Evolutionary conservation across 1,284 basidiomycete genomes (phyloP), one percentile per base, ranked within the genome.

Genomic region (Trametes hirsuta): DNA sequence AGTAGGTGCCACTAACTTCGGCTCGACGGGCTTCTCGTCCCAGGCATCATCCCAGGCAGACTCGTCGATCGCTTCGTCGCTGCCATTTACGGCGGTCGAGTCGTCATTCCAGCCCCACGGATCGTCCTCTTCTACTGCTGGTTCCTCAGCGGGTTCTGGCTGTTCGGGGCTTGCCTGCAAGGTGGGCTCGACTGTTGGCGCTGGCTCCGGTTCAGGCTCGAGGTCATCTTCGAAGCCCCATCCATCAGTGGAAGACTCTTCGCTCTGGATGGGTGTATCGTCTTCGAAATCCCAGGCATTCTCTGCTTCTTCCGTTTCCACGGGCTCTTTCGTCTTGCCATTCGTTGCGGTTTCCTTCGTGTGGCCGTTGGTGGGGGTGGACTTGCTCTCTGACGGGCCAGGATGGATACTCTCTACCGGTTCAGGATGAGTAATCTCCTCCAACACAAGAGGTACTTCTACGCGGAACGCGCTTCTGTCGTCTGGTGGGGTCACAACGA

Each of bases 51-150:
- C 86, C 81, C 78, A 79, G 15, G 73, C 67, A 3, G 70, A 71
- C 30, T 75, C 75, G 50, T 80, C 77, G 24, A 50, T 47, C 22
- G 46, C 37, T 36, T 66, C 66, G n/a, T 56, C 64, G 25, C 70
- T 71, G 40, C 74, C 72, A 30, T 47, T 58, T 24, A 54, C 52
- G 56, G 55, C 70, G 11, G 59, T 70, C 6, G 70, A 68, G n/a
- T 85, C 83, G 48, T 78, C 76, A 34, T 86, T 82, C 86, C 82
- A 88, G 1, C 86, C 88, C 88, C 89, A 91, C 1, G 85, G 82
- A 66, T 87, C 83, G 21, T 72, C 76, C 12, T 80, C 71, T 35
- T 73, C 71, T 12, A 62, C 65, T 18, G 18, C 63, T 1, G 67
- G 65, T 24, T 76, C 73, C 24, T 57, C 53, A 9, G 63, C 61